Conservation (phyloP, 176 grass and related monocot genomes). For the Stipa capillata region DNA sequence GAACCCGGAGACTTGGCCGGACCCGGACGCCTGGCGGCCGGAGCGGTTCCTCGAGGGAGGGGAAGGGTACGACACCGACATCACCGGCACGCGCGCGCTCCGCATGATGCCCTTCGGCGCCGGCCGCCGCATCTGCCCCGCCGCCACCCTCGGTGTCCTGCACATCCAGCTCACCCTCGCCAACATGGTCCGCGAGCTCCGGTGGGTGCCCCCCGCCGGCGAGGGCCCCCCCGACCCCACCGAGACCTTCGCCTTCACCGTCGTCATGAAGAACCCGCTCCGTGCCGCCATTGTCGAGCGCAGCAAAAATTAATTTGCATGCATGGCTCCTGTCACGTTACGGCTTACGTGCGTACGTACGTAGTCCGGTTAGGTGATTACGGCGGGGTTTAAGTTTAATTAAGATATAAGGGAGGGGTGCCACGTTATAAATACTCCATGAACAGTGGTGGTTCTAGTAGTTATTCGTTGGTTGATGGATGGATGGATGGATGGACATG, state of each 20-base stretch:
- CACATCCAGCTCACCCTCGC: constrained; percentile 84
- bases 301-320: too few species aligned
- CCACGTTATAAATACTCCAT: constrained; percentile 21
- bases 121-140: constrained; percentile 85
- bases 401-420: background rate
- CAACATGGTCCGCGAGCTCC: constrained; percentile 81
- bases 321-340: too few species aligned
- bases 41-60: constrained; percentile 82
- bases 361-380: background rate
- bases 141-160: constrained; percentile 72
- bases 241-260: constrained; percentile 97
- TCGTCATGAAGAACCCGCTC: constrained; percentile 90
- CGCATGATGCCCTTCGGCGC: constrained; percentile 99
- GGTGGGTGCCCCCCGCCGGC: constrained; percentile 59
- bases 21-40: constrained; percentile 75
- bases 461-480: background rate
- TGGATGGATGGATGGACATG: too few species aligned
- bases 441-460: background rate
- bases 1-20: constrained; percentile 72
- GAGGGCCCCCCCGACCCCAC: constrained; percentile 62
- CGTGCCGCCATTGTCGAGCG: constrained; percentile 69
- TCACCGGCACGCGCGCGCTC: constrained; percentile 76
- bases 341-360: background rate
- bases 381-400: background rate
- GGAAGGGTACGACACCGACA: constrained; percentile 85